Conservation (phyloP, 2,329 filamentous ascomycete species). For the Botryosphaeria dothidea region DNA sequence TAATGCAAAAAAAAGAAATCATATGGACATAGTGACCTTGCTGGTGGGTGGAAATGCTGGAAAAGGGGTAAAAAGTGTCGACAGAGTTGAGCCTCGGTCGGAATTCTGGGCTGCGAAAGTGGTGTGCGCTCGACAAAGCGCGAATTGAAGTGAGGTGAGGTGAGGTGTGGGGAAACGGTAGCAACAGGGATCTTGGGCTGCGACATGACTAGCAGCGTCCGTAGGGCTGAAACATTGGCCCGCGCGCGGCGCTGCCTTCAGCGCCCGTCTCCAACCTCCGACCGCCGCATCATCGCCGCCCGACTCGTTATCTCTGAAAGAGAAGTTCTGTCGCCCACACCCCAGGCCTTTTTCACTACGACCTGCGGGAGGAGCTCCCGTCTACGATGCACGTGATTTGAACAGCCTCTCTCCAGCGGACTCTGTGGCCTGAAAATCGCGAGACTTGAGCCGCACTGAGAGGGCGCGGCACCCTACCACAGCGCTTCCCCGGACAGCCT, state of each 20-base stretch:
- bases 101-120: not conserved
- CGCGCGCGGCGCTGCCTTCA: slow-evolving; percentile 4
- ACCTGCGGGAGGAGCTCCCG: not conserved
- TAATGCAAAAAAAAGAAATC: too few species aligned
- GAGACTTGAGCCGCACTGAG: not conserved
- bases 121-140: not conserved
- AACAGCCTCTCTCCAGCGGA: not conserved
- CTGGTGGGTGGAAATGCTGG: too few species aligned
- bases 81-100: not conserved
- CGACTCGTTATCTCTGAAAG: not conserved
- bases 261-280: not conserved
- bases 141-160: not conserved
- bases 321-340: not conserved
- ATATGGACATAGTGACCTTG: too few species aligned
- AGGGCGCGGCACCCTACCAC: not conserved
- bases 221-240: slow-evolving; percentile 14
- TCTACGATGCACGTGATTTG: not conserved
- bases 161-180: not conserved
- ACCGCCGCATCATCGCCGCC: slow-evolving; percentile 11
- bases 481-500: not conserved
- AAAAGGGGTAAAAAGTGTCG: too few species aligned
- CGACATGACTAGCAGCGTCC: not conserved
- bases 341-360: not conserved
- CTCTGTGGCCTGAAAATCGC: not conserved
- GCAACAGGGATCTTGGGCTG: not conserved